Conservation (phyloP, 2,329 filamentous ascomycete genomes). For the Botrytis pseudocinerea region DNA sequence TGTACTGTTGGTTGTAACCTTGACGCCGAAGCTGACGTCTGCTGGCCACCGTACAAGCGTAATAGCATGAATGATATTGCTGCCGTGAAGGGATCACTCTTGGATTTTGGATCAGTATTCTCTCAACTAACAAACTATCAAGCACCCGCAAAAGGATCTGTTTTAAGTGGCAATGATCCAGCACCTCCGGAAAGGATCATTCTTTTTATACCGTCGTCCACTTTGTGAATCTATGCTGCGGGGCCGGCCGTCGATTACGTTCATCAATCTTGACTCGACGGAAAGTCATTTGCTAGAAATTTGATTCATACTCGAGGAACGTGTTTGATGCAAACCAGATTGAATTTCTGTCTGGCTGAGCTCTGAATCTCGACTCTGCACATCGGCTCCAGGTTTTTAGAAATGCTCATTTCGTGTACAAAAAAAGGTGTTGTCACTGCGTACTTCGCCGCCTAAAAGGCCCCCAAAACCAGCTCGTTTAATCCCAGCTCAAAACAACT, state of each 20-base stretch:
- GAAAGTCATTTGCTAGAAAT: background rate
- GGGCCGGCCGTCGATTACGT: background rate
- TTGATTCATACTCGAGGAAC: background rate
- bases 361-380: background rate
- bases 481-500: background rate
- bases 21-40: background rate
- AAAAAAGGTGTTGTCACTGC: background rate
- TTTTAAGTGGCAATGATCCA: slow-evolving; percentile 2
- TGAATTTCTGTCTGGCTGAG: background rate
- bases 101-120: background rate
- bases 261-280: slow-evolving; percentile 6
- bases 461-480: background rate
- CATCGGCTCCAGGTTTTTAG: background rate
- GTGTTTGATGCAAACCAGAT: background rate
- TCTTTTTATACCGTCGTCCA: background rate
- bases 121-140: background rate
- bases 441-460: background rate
- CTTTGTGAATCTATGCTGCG: background rate
- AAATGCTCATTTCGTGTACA: background rate
- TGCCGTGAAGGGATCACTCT: background rate
- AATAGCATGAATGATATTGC: slow-evolving; percentile 15
- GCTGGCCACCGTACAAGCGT: background rate
- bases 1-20: background rate
- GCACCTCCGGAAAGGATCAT: background rate
- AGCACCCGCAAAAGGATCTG: background rate